Evolutionary conservation across 192 early-diverging fungal genomes (phyloP), one percentile per base, ranked within the genome.

Genomic region (Backusella tuberculispora): DNA sequence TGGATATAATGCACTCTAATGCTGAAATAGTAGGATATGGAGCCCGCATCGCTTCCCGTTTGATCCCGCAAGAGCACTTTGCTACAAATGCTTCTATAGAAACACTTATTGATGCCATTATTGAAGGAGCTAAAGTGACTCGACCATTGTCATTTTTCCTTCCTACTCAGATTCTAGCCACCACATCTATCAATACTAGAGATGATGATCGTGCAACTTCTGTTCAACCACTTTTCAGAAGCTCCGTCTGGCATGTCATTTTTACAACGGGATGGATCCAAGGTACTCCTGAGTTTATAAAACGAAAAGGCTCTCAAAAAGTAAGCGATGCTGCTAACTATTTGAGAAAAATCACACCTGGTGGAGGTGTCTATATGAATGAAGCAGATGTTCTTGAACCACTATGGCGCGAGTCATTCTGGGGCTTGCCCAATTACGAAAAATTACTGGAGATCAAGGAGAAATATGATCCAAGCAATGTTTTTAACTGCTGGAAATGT

Each of bases 401-500:
- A 5, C 68, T 85, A 53, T 88, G 83, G 85, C 69, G 83, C 48
- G 40, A 70, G 5, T 60, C 66, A 1, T 89, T 85, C 70, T 89
- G 78, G 56, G 88, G 88, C 41, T 21, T 41, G 0, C 21, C 42
- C 17, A 77, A 89, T 66, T 89, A 87, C 74, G 45, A 66, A 8
- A 67, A 76, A 13, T 74, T 89, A 45, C 9, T 68, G 17, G 9
- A 66, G 17, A 78, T 90, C 41, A 86, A 89, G 66, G 24, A 86
- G 9, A 75, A 77, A 53, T 63, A 68, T 14, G 87, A 90, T 77
- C 84, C 81, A 6, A 37, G 69, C 12, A 79, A 73, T 17, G 34
- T 87, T 10, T 86, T 88, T 76, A 50, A 81, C 43, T 86, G 85
- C 63, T 66, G 72, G 24, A 69, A 78, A 26, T 86, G 85, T 64